Base-by-base conservation (phyloP, 805 yeast species). In the Clavispora santaluciae region DNA sequence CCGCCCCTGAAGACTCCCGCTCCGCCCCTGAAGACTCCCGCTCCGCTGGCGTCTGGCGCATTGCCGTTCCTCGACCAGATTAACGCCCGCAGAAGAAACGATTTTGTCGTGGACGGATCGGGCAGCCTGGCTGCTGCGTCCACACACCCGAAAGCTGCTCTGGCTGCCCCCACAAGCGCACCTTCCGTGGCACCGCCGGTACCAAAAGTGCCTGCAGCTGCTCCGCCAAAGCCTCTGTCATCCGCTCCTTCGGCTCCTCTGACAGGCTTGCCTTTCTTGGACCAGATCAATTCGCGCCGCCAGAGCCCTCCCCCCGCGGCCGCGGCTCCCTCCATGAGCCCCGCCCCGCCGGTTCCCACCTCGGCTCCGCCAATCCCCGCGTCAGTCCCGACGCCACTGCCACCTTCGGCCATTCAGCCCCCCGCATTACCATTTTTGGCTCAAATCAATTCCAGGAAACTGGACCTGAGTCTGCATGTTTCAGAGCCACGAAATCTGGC, bases 51-150 rank as follows among this genome's bases (percentile, higher is more conserved):
- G 8, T 18, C 25, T 12, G 41, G 46, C 1, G 74, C 72, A 3
- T 53, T 74, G 13, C 79, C 80, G 4, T 75, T 75, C 51, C 58
- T 76, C 10, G 70, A 74, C 4, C 74, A 76, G 44, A 75, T 76
- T 39, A 74, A 73, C 49, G 68, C 64, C 24, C 68, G 70, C 45
- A 62, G 80, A 45, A 74, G 70, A 42, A 77, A 73, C 13, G 49
- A 67, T 20, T 63, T 63, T 51, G 75, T 69, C 26, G 70, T 72
- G n/a, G 73, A 65, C 23, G 72, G 59, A 2, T 37, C 56, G 7
- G 43, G 36, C 0, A 35, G 36, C 22, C 42, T 11, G 26, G 6
- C 11, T n/a, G n/a, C n/a, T n/a, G n/a, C 54, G 7, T 37, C 55
- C 4, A 34, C 34, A 8, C 22, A 28, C 2, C 5, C 20, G n/a